These are phyloP conservation scores for Quercus rubra DNA, from an alignment of 306 rosid genomes.

Conservation along the genomic window DNA sequence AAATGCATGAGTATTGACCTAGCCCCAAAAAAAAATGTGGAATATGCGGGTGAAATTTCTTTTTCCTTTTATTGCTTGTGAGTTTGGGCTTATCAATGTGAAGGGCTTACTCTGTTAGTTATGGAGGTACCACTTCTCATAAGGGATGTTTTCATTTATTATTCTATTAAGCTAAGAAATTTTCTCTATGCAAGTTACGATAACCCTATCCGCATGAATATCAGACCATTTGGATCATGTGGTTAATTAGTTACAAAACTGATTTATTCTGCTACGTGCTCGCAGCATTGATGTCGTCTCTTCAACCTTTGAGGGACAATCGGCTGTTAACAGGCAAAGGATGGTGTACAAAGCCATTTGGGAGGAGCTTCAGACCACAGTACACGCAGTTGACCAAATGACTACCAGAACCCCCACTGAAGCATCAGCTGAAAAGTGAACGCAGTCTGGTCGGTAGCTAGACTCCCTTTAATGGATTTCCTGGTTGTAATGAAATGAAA, in stretches of 20 bases:
- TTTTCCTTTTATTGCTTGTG: too few species aligned
- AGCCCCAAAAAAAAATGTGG: too few species aligned
- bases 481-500: background rate
- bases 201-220: background rate
- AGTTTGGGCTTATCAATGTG: too few species aligned
- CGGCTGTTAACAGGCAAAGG: slow-evolving; percentile 92
- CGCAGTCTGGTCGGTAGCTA: background rate
- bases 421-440: slow-evolving; percentile 42
- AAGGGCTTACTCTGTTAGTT: too few species aligned
- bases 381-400: slow-evolving; percentile 98
- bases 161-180: background rate
- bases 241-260: background rate
- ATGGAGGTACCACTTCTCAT: background rate
- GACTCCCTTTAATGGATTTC: background rate
- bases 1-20: too few species aligned
- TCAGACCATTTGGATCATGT: background rate
- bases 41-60: too few species aligned
- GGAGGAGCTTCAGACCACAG: slow-evolving; percentile 94
- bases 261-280: background rate
- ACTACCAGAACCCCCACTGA: slow-evolving; percentile 80
- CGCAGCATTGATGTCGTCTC: slow-evolving; percentile 80
- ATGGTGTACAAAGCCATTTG: slow-evolving; percentile 96
- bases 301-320: slow-evolving; percentile 78
- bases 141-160: background rate
- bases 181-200: background rate